phyloP scores from a whole-genome alignment of 108 stramenopile species.

The Cyclotella kingstonii region DNA sequence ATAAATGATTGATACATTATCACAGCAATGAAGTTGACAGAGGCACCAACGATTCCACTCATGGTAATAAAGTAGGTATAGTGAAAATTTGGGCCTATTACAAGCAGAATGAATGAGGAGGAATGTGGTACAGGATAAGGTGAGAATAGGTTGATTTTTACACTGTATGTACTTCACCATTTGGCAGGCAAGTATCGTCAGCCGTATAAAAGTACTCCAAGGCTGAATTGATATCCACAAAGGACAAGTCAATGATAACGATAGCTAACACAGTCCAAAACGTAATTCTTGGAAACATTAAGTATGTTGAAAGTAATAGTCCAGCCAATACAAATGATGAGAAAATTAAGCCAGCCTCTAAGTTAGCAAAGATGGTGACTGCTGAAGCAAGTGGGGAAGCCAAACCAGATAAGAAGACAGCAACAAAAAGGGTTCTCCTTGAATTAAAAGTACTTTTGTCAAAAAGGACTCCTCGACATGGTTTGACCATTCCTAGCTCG shows the following conservation, averaged over 20 bases:
- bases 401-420: slow-evolving; percentile 27
- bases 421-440: too few species aligned
- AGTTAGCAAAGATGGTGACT: slow-evolving; percentile 34
- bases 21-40: slow-evolving; percentile 33
- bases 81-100: slow-evolving; percentile 34
- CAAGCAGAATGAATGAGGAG: too few species aligned
- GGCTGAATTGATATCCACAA: slow-evolving; percentile 16
- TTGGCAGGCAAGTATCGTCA: slow-evolving; percentile 15
- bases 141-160: too few species aligned
- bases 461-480: too few species aligned
- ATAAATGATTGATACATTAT: slow-evolving; percentile 35
- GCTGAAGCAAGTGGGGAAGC: slow-evolving; percentile 31
- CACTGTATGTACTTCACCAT: too few species aligned
- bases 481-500: too few species aligned
- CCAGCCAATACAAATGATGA: slow-evolving; percentile 18
- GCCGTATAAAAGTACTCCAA: slow-evolving; percentile 37
- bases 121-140: too few species aligned
- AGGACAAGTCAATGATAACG: slow-evolving; percentile 19
- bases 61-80: slow-evolving; percentile 45
- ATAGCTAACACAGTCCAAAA: slow-evolving; percentile 36
- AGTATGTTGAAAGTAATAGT: slow-evolving; percentile 23
- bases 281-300: slow-evolving; percentile 2
- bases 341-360: slow-evolving; percentile 23
- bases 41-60: slow-evolving; percentile 35
- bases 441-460: too few species aligned